Conservation (phyloP, 371 early-diverging fungal species). For the Syncephalastrum sp. region DNA sequence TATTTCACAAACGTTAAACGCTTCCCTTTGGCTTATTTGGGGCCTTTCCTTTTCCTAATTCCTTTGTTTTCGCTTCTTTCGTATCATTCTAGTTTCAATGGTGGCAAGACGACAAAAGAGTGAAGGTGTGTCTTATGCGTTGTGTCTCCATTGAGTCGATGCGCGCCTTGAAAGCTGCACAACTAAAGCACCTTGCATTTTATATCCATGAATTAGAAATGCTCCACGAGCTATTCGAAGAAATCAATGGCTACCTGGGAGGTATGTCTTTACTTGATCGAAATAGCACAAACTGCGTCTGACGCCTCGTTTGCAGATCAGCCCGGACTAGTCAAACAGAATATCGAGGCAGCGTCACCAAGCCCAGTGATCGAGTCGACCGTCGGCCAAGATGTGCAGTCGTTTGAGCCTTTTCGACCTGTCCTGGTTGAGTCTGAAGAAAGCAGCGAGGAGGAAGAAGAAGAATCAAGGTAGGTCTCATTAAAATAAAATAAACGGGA, state of each 20-base stretch:
- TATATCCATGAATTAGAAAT: conserved; percentile 9
- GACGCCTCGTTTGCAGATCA: background rate
- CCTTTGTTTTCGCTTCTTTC: too few species aligned
- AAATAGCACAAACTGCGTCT: too few species aligned
- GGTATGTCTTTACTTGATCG: conserved; percentile 2
- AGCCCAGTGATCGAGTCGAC: too few species aligned
- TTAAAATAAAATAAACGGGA: background rate
- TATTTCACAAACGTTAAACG: too few species aligned
- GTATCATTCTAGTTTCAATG: too few species aligned
- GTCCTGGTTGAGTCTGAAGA: conserved; percentile 9
- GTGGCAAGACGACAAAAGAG: too few species aligned
- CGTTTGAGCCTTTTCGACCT: background rate
- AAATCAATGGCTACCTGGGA: conserved; percentile 21
- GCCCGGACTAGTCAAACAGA: background rate
- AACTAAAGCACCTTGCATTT: too few species aligned
- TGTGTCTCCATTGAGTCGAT: too few species aligned
- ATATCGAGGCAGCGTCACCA: background rate
- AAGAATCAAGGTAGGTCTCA: background rate
- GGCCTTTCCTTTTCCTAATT: too few species aligned
- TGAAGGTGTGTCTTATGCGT: too few species aligned
- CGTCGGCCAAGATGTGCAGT: background rate
- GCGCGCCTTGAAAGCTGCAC: too few species aligned
- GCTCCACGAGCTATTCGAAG: conserved; percentile 21
- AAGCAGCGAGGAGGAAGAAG: conserved; percentile 9
- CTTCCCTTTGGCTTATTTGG: too few species aligned